These are phyloP conservation scores for Cyclanthera cordifolia DNA, from an alignment of 306 rosid species.

Conservation along the genomic window DNA sequence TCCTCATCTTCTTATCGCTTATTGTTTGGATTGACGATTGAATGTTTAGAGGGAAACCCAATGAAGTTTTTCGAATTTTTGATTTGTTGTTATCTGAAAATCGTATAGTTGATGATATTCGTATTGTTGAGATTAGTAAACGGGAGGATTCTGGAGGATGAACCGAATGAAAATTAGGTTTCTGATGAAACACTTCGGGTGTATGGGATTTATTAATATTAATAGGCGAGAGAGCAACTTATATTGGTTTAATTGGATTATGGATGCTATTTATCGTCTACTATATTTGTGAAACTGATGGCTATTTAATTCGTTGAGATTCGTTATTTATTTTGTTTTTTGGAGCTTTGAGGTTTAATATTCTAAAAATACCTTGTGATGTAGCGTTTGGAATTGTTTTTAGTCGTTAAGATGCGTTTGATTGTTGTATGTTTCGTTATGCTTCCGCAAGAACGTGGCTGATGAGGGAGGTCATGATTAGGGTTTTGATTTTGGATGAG, in stretches of 20 bases:
- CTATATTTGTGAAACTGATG: no score
- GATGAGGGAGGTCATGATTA: neutral
- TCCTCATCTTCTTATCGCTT: neutral
- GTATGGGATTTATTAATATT: neutral
- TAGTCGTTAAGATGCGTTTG: neutral
- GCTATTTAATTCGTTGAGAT: neutral
- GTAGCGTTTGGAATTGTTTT: neutral
- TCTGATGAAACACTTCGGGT: neutral
- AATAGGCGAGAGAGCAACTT: neutral
- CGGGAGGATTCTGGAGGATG: neutral
- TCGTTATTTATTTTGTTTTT: neutral
- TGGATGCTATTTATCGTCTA: no score
- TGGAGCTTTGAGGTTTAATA: neutral
- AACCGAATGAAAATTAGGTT: neutral
- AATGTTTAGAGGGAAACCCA: no score
- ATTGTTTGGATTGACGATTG: slow-evolving; percentile 10
- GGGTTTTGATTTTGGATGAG: neutral
- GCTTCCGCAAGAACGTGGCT: neutral
- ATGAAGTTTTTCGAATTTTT: neutral
- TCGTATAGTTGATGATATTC: neutral
- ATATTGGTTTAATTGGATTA: neutral
- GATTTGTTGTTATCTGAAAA: neutral
- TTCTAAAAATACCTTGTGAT: neutral
- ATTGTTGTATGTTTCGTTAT: neutral
- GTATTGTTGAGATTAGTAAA: neutral